Base-by-base conservation (phyloP, 257 asterid genomes). In the Ophiorrhiza pumila region DNA sequence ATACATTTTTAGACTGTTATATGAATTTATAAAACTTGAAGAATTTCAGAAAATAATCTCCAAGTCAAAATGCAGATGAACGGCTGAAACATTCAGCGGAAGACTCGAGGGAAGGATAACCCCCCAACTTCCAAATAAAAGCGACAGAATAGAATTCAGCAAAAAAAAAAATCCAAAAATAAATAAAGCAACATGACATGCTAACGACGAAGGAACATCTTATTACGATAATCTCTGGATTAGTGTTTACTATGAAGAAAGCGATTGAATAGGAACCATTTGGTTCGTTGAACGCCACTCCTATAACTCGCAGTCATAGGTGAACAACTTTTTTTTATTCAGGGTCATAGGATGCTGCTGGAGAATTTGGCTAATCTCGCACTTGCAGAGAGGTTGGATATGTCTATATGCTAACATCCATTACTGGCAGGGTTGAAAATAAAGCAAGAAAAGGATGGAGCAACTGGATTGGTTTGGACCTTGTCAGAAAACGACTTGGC, bases 401-500 rank as follows among this genome's bases (percentile, higher is more conserved):
- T 23, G 17, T 37, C 4, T 37, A 11, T 35, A 17, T 35, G n/a
- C 34, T 64, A 41, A 71, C 4, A 23, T 53, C 42, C 42, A 68
- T 23, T 12, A 31, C 32, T 35, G 22, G n/a, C 46, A 7, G 13
- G 0, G 1, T 31, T 37, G n/a, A 20, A 32, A 22, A 49, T 49
- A 12, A n/a, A 50, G 18, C 72, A 68, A 4, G 47, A 52, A n/a
- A 55, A 70, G 8, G 74, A 70, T 55, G 17, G 3, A 3, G 39
- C 11, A 13, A 55, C 45, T 12, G 35, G 53, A 70, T 55, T 53
- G 22, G 31, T 41, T 14, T 55, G 41, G 32, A n/a, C 27, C 35
- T 37, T 14, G 42, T 15, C 45, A 6, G 64, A 69, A 69, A 53
- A 53, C 29, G 73, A 52, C 73, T n/a, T 69, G 73, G 59, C 15